phyloP scores from a whole-genome alignment of 495 filamentous ascomycete genomes.

The Rostrohypoxylon terebratum region DNA sequence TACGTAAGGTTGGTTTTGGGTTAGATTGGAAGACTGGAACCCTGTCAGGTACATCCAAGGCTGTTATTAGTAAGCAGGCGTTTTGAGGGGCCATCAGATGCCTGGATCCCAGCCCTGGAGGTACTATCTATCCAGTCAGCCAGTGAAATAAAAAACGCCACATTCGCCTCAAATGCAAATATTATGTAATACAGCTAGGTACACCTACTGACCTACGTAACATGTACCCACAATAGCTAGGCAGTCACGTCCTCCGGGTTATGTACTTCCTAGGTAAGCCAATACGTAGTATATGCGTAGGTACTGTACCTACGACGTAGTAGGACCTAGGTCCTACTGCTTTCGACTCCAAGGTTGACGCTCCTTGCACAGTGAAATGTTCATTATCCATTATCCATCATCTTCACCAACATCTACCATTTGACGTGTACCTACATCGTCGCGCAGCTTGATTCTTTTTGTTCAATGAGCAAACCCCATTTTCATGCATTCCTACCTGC shows the following conservation, averaged over 20 bases:
- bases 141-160: background rate
- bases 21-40: background rate
- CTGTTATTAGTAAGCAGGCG: background rate
- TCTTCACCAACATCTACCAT: conserved; percentile 5
- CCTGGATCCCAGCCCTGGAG: too few relatives aligned
- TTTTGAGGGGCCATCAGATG: background rate
- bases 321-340: too few relatives aligned
- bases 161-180: background rate
- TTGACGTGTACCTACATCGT: background rate
- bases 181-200: background rate
- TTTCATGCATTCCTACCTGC: background rate
- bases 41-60: background rate
- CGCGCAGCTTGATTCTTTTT: conserved; percentile 10
- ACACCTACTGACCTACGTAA: background rate
- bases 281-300: too few relatives aligned
- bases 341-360: background rate
- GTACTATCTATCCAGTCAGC: too few relatives aligned
- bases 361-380: background rate
- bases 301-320: background rate
- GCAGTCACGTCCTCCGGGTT: background rate
- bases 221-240: background rate
- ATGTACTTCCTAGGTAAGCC: background rate
- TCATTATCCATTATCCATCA: background rate
- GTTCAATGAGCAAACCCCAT: conserved; percentile 8
- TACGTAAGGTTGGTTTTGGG: background rate